A percentile compares a stretch with the other conserved stretches of the same genome.
These are phyloP conservation scores for Eimeria sp. DNA, from an alignment of 169 alveolate genomes.

Conservation along the genomic window DNA sequence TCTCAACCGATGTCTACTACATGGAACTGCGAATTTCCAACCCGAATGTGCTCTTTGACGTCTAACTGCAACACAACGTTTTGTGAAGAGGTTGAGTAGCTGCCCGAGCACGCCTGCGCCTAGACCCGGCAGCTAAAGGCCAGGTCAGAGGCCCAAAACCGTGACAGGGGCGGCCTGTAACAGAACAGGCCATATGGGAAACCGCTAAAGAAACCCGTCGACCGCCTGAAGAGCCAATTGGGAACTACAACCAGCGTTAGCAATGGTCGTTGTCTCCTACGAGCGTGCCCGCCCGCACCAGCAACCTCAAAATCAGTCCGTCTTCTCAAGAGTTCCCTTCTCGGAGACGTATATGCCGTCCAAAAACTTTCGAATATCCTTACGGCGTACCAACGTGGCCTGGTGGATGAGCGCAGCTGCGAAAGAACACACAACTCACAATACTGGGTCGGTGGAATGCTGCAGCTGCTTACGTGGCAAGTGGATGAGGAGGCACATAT, in stretches of 20 bases:
- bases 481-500: slow-evolving; percentile 91
- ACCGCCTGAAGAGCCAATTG: not conserved
- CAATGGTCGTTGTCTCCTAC: not conserved
- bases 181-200: not conserved
- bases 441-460: slow-evolving; percentile 95
- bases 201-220: not conserved
- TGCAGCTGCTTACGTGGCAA: slow-evolving; percentile 95
- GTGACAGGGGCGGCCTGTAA: not conserved
- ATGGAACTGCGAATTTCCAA: not conserved
- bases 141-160: not conserved
- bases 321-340: slow-evolving; percentile 94
- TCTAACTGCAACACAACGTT: not conserved
- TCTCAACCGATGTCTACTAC: not conserved
- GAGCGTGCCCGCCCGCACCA: slow-evolving; percentile 4
- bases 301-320: slow-evolving; percentile 85
- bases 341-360: slow-evolving; percentile 99
- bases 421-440: slow-evolving; percentile 15
- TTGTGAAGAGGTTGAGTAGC: not conserved
- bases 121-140: slow-evolving; percentile 7
- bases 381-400: slow-evolving; percentile 98
- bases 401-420: slow-evolving; percentile 96
- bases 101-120: slow-evolving; percentile 14
- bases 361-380: slow-evolving; percentile 99
- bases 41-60: not conserved
- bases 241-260: not conserved